Conservation (phyloP, 2,329 filamentous ascomycete species). For the Juglanconis sp. region DNA sequence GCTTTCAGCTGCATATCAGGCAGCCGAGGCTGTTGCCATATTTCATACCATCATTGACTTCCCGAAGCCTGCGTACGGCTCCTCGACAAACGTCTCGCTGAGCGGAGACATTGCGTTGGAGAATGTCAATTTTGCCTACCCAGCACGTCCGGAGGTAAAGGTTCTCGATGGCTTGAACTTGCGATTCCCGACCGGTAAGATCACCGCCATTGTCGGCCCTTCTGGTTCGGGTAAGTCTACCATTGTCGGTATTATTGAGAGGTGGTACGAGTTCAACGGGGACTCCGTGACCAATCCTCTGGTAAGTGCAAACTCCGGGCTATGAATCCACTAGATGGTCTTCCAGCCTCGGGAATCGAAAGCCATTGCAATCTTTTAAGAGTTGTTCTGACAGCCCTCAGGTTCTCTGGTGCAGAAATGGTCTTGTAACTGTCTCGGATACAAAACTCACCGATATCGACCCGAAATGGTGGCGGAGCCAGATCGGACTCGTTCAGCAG, state of each 20-base stretch:
- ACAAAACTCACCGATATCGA: slow-evolving; percentile 43
- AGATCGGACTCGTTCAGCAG: slow-evolving; percentile 42
- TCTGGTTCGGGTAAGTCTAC: slow-evolving; percentile 84
- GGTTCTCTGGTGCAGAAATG: slow-evolving; percentile 2
- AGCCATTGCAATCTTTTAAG: background rate
- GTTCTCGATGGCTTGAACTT: slow-evolving; percentile 50
- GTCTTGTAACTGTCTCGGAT: background rate
- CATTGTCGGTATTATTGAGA: slow-evolving; percentile 64
- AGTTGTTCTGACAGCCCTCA: background rate
- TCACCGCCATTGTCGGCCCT: slow-evolving; percentile 75
- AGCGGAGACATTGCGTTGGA: slow-evolving; percentile 55
- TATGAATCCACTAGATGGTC: background rate
- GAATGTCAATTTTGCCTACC: slow-evolving; percentile 68
- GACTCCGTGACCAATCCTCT: slow-evolving; percentile 4
- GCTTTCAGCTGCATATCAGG: slow-evolving; percentile 52
- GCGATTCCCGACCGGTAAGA: slow-evolving; percentile 62
- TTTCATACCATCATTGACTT: slow-evolving; percentile 52
- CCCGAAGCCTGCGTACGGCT: slow-evolving; percentile 33
- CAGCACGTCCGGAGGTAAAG: slow-evolving; percentile 40
- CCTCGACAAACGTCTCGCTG: slow-evolving; percentile 36
- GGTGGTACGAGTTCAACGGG: slow-evolving; percentile 56
- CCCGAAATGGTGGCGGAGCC: slow-evolving; percentile 53
- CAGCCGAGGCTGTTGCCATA: slow-evolving; percentile 52
- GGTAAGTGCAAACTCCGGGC: background rate
- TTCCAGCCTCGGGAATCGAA: background rate